Evolutionary conservation across 257 asterid genomes (phyloP), one percentile per base, ranked within the genome.

Genomic region (Plectranthus barbatus): DNA sequence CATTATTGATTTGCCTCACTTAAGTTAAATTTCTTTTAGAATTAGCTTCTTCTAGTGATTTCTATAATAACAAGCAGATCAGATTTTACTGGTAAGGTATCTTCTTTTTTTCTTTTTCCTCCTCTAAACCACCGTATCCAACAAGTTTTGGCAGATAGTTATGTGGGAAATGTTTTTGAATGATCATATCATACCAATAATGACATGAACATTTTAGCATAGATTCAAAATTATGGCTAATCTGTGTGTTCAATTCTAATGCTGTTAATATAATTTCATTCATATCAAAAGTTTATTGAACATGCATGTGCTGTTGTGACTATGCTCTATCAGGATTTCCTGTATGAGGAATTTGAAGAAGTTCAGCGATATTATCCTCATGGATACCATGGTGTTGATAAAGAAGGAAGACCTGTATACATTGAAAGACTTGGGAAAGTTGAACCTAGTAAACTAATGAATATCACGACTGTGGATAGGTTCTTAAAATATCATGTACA

Each of bases 301-400:
- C 66, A 62, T 59, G 51, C 49, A 56, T 9, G 67, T 66, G 33
- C 26, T 60, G 55, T 40, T 62, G 21, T 64, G 69, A 64, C 62
- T 17, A 61, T 69, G 69, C 51, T 60, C 47, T 41, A 40, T 63
- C 86, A 93, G 99, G 97, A 93, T 69, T 93, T 85, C 75, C 56
- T 57, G 50, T 93, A 85, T 76, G 95, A 81, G 9, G 99, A 93
- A 81, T 66, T 70, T 68, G 92, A 87, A 79, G 90, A 82, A 67
- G 97, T 93, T 59, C 89, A 79, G 77, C 72, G 53, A 17, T 77
- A 85, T 68, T 93, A 93, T 72, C 99, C 99, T 65, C 99, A 93
- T 39, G 97, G 97, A 66, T 90, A 82, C 76, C 99, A 93, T 81
- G 97, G 99, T 53, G 79, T 93, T 52, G 99, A 93, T 82, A 93